phyloP scores from a whole-genome alignment of 495 filamentous ascomycete genomes.

The Aspergillus carlsbadensis region DNA sequence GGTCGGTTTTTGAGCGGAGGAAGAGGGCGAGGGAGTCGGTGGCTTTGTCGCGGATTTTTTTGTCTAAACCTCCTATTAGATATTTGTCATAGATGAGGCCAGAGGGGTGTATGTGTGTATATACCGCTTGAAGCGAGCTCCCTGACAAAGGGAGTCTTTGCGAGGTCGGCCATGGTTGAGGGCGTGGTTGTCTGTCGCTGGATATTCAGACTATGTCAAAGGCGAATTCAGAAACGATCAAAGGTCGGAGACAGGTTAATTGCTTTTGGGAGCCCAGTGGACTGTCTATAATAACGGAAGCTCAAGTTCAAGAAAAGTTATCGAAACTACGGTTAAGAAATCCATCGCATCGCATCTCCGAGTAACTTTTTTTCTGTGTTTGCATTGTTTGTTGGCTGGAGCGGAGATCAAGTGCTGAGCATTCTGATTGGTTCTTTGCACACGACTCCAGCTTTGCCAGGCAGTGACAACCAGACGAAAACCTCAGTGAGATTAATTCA shows the following conservation, averaged over 20 bases:
- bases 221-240: not conserved
- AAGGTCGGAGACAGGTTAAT: not conserved
- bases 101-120: conserved; percentile 5
- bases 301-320: not conserved
- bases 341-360: not conserved
- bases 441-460: no score
- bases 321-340: conserved; percentile 1
- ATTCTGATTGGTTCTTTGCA: not conserved
- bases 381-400: conserved; percentile 34
- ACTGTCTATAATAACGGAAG: no score
- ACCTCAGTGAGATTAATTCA: no score
- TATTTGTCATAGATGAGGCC: not conserved
- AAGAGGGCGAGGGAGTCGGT: conserved; percentile 77
- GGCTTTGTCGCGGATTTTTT: conserved; percentile 76
- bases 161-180: conserved; percentile 47
- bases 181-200: not conserved
- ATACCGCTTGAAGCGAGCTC: conserved; percentile 76
- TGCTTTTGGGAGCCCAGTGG: not conserved
- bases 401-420: not conserved
- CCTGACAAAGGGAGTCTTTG: conserved; percentile 69
- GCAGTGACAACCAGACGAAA: no score
- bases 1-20: conserved; percentile 63
- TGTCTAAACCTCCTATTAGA: conserved; percentile 51
- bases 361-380: conserved; percentile 27
- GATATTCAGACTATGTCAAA: not conserved